Base-by-base conservation (phyloP, 192 early-diverging fungal genomes). In the Coemansia sp. region DNA sequence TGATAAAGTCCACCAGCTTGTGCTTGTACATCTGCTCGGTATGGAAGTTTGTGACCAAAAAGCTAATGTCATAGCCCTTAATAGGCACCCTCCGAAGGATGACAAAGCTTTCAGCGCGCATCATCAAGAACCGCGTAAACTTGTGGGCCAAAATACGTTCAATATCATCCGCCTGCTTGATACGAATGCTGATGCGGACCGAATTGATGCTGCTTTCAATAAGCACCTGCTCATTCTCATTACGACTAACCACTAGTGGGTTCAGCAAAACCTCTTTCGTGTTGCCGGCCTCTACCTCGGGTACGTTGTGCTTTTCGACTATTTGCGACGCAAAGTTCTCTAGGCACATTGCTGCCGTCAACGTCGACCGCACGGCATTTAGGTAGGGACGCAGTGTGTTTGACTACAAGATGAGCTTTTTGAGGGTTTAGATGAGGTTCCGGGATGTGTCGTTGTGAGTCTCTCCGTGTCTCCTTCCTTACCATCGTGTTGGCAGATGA, bases 1-100 rank as follows among this genome's bases (percentile, higher is more conserved):
- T 85, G 56, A 96, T 91, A 68, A 98, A 98, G 75, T 98, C 95
- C 9, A 98, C 95, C 56, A 98, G 74, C 71, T 98, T 98, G 80
- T 98, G 92, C 80, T 96, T 96, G 69, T 82, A 92, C 95, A 98
- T 96, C 64, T 90, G 88, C 69, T 98, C 95, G 3, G 93, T 93
- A 54, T 98, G 95, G 77, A 85, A 80, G 78, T 98, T 96, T 43
- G 95, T 98, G 38, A 98, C 85, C 51, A 98, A 60, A 77, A 98
- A 98, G 36, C 82, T 85, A 58, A 98, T 98, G 56, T 95, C 92
- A 69, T 96, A 98, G 17, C 95, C 93, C 90, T 82, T 69, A 45
- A 98, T 84, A 19, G 95, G 88, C 57, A 91, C 92, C 32, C 93
- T 75, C 17, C 95, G 71, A 31, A 98, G 75, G 55, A 98, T 88